Conservation (phyloP, 1,284 basidiomycete species). For the Fomitiporia mediterranea region DNA sequence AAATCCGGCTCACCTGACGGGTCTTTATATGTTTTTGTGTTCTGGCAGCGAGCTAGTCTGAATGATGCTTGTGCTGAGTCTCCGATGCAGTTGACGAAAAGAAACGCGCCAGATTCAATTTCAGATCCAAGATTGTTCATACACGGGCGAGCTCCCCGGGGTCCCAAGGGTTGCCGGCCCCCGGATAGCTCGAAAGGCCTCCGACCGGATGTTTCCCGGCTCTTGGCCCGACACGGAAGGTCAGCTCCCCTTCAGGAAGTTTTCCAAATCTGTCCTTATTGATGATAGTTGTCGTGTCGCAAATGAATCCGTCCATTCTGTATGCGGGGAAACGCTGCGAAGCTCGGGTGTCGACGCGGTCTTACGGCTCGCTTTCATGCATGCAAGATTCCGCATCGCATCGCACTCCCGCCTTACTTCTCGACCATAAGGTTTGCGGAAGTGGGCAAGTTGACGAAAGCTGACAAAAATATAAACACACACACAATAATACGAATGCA, state of each 20-base stretch:
- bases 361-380: not conserved
- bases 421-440: not conserved
- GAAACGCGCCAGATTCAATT: constrained; percentile 4
- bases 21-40: constrained; percentile 4
- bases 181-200: too few relatives aligned
- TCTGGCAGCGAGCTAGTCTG: not conserved
- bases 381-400: not conserved
- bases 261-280: not conserved
- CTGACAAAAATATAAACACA: too few relatives aligned
- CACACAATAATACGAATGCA: too few relatives aligned
- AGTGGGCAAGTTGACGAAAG: not conserved
- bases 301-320: too few relatives aligned
- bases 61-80: not conserved
- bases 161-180: not conserved
- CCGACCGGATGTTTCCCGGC: not conserved
- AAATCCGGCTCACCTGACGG: not conserved
- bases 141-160: not conserved
- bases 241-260: not conserved
- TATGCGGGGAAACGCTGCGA: too few relatives aligned
- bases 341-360: too few relatives aligned
- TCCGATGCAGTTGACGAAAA: not conserved
- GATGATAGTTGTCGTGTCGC: not conserved
- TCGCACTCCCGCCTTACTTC: not conserved
- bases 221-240: constrained; percentile 2
- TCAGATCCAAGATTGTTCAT: constrained; percentile 1